Evolutionary conservation across 768 basidiomycete species (phyloP).

Genomic region (Lactarius akahatsu): DNA sequence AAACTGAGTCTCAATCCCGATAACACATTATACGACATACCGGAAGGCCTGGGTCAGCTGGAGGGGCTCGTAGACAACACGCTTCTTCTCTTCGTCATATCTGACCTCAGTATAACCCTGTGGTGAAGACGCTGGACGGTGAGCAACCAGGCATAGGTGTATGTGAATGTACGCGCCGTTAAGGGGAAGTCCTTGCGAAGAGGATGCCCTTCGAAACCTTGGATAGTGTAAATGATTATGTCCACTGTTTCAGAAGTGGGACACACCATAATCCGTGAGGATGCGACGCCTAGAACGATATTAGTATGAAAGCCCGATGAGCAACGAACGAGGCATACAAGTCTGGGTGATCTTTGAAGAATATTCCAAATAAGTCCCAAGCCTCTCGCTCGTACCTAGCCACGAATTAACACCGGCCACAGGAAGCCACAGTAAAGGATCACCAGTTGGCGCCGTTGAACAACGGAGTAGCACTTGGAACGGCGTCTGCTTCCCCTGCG

Average conservation of each 20-base stretch:
- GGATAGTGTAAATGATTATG: conserved; percentile 19
- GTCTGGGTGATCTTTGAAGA: conserved; percentile 95
- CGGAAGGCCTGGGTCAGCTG: conserved; percentile 98
- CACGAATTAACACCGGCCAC: conserved; percentile 12
- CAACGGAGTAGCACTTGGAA: conserved; percentile 76
- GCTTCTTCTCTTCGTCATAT: conserved; percentile 96
- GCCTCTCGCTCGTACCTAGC: conserved; percentile 93
- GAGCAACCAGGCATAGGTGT: conserved; percentile 4
- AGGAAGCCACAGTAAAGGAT: conserved; percentile 11
- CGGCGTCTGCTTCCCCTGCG: conserved; percentile 87
- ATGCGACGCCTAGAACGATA: conserved; percentile 73
- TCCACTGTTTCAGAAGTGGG: conserved; percentile 3
- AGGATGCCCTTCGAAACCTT: conserved; percentile 96
- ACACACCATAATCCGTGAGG: conserved; percentile 91
- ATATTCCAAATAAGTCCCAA: conserved; percentile 97
- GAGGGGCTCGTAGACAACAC: conserved; percentile 95
- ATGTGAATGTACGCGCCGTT: conserved; percentile 56
- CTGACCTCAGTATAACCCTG: conserved; percentile 99
- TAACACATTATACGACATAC: conserved; percentile 43
- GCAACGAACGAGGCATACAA: conserved; percentile 55
- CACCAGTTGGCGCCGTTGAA: conserved; percentile 96
- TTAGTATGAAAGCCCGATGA: conserved; percentile 26
- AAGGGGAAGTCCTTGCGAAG: conserved; percentile 97
- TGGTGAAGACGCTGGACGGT: conserved; percentile 12
- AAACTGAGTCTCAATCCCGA: conserved; percentile 9